Evolutionary conservation across 805 yeast genomes (phyloP), one percentile per base, ranked within the genome.

Genomic region (Saccharomycodes ludwigii): DNA sequence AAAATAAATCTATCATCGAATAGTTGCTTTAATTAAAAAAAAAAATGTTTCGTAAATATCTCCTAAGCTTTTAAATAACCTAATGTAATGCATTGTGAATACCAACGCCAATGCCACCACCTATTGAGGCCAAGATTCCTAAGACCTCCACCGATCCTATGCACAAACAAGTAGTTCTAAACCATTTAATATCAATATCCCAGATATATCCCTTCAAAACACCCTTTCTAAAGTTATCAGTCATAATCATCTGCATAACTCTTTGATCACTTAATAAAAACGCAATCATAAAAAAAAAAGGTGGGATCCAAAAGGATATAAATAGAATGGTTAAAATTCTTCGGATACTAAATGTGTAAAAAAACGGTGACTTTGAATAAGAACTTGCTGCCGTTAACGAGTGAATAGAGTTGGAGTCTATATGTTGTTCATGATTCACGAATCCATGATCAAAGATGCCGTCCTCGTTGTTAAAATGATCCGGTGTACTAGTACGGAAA

Each of bases 31-130:
- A n/a, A n/a, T n/a, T n/a, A n/a, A n/a, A n/a, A n/a, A n/a, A n/a
- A n/a, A n/a, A n/a, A n/a, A n/a, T n/a, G n/a, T n/a, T n/a, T n/a
- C n/a, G n/a, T n/a, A n/a, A n/a, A n/a, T n/a, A n/a, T n/a, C n/a
- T n/a, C n/a, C n/a, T n/a, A n/a, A n/a, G n/a, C n/a, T n/a, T n/a
- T n/a, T n/a, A n/a, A n/a, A n/a, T n/a, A n/a, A n/a, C n/a, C n/a
- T n/a, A n/a, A n/a, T n/a, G n/a, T n/a, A n/a, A n/a, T n/a, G n/a
- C n/a, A n/a, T n/a, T n/a, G n/a, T n/a, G n/a, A n/a, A n/a, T n/a
- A 3, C 70, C 68, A 27, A 66, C 61, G 5, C 63, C 70, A 29
- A 68, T 51, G 1, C 72, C 73, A 21, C 65, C 56, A 12, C 65
- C 65, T 19, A 66, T 50, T 41, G 66, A 58, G 0, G 63, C 71